Evolutionary conservation across 148 eudicot species (phyloP).

Genomic region (Vaccinium vitisidaea): DNA sequence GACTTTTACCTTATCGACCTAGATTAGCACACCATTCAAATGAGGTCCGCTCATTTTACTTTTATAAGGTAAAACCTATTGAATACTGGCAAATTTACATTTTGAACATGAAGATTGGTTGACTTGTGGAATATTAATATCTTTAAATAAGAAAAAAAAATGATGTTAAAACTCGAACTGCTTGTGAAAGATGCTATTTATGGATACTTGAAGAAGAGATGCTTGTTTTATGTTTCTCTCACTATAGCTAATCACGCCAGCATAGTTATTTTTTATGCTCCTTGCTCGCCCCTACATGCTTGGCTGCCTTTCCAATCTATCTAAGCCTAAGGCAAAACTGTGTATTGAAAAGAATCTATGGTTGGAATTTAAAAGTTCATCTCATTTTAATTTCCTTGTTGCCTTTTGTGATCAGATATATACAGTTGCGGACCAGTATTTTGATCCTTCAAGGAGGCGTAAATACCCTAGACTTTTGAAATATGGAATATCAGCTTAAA

Average conservation of each 20-base stretch:
- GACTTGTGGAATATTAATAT: neutral
- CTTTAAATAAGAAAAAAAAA: neutral
- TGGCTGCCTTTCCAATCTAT: neutral
- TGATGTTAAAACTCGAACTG: neutral
- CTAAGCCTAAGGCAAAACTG: neutral
- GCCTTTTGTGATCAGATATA: neutral
- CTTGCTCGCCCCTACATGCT: neutral
- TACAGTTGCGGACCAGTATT: neutral
- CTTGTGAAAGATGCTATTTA: neutral
- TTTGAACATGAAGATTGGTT: neutral
- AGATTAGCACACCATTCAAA: neutral
- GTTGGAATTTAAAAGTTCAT: neutral
- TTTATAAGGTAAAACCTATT: neutral
- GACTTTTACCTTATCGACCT: neutral
- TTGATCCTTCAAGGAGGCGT: neutral
- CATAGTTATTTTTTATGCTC: neutral
- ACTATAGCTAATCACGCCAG: neutral
- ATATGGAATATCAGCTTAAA: neutral
- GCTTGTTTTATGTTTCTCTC: neutral
- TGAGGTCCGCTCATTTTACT: neutral
- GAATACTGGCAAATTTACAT: constrained; percentile 1
- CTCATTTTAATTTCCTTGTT: neutral
- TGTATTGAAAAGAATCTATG: neutral
- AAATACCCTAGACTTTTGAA: neutral
- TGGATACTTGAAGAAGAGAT: neutral